Conservation (phyloP, 2,329 filamentous ascomycete species). For the Ophiocordyceps robertsii region DNA sequence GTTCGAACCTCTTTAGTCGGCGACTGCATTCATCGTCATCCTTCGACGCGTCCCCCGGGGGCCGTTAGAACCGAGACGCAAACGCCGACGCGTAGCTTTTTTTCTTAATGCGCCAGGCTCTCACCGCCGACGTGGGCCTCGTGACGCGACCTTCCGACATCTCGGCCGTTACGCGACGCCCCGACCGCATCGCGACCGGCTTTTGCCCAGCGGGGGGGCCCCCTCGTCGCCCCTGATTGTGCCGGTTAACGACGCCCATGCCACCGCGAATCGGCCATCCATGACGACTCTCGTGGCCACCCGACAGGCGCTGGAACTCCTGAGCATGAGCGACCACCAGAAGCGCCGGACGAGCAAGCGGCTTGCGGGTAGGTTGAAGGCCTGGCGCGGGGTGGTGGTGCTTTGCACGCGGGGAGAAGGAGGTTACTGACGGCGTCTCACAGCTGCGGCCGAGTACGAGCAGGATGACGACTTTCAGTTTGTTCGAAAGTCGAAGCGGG, state of each 20-base stretch:
- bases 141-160: constrained; percentile 4
- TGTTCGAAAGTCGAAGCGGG: constrained; percentile 51
- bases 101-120: not conserved
- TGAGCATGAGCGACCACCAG: constrained; percentile 56
- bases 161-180: constrained; percentile 3
- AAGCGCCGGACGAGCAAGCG: constrained; percentile 51
- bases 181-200: not conserved
- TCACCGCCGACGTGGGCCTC: not conserved
- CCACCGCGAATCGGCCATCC: constrained; percentile 32
- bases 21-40: too few species aligned
- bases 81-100: not conserved
- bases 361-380: constrained; percentile 40
- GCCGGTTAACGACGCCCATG: constrained; percentile 1
- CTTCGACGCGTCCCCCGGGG: too few species aligned
- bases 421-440: constrained; percentile 5
- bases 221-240: not conserved
- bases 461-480: constrained; percentile 69
- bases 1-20: not conserved
- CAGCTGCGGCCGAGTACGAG: constrained; percentile 41
- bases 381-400: not conserved
- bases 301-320: constrained; percentile 49
- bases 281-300: constrained; percentile 58
- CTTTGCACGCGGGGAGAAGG: not conserved
- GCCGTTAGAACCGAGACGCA: not conserved
- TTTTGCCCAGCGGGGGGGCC: not conserved